Base-by-base conservation (phyloP, 2,329 filamentous ascomycete genomes). In the Trichoderma asperellum region DNA sequence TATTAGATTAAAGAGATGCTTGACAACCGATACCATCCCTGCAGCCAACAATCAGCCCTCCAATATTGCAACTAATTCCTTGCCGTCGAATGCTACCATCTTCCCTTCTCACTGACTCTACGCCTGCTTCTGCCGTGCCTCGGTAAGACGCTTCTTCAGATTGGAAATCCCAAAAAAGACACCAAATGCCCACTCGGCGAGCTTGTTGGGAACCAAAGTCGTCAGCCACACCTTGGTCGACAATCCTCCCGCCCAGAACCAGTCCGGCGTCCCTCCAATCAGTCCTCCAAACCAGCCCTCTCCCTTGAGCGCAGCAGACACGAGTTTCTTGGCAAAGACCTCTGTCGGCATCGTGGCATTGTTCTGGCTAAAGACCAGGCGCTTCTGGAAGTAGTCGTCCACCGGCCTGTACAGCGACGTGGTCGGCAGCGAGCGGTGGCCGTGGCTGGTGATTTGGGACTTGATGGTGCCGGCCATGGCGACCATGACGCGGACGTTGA, bases 401-500 rank as follows among this genome's bases (percentile, higher is more conserved):
- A 84, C 79, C 6, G 80, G 81, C 76, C 74, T 71, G 76, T 88
- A 88, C 24, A 85, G 78, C 56, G 85, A 87, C 57, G 75, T 76
- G 12, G 76, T 70, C 0, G 84, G 85, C 61, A 88, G 78, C 2
- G 71, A 69, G 68, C 83, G 81, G 71, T 81, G 77, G 1, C 75
- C 73, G 52, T 81, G 80, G 72, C 74, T 77, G 6, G 83, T 82
- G 64, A 85, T 86, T 76, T 86, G 83, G 73, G 83, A 85, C 53
- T 78, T 77, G 14, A 88, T 84, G 2, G 85, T 86, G 29, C 86
- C 86, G 0, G 85, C 83, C 79, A 87, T 83, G 74, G 83, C 83
- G 21, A 87, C 82, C 82, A 87, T 87, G 76, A 88, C 86, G 71
- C 86, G 83, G 11, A 88, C 85, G 72, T 81, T 81, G 57, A 87